Evolutionary conservation across 129 eudicot species (phyloP), one percentile per base, ranked within the genome.

Genomic region (Saussurea involucrata): DNA sequence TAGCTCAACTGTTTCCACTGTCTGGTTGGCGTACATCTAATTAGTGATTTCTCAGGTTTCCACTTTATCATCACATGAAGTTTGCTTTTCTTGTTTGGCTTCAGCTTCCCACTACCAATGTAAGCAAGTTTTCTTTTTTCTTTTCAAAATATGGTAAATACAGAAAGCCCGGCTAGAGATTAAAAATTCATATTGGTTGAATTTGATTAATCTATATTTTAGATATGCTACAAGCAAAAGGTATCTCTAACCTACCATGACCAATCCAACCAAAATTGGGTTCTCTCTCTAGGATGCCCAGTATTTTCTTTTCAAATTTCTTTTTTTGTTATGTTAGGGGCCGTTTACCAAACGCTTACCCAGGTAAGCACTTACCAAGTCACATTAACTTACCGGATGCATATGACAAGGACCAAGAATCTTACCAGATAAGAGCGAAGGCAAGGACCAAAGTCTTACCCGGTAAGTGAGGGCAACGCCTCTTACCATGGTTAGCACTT

Each of bases 31-130:
- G 6, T 37, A 12, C 25, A 66, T 28, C 40, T 72, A 6, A 63
- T 64, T 68, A 31, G 20, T 76, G 40, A 24, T 63, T 72, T 83
- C 28, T 78, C 88, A 93, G 98, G 98, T 80, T 82, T 78, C 98
- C 98, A 22, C 81, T 90, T 69, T 93, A 93, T 82, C 89, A 93
- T 78, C 97, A 93, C 65, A 72, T 87, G 90, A 90, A 90, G 87
- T 89, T 93, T 84, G 95, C 97, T 64, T 93, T 93, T 87, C 98
- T 90, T 76, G 90, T 93, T 69, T 93, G 98, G 97, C 97, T 93
- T 78, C 98, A 93, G 78, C 91, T 90, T 76, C 97, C 98, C 75
- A 65, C 92, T 61, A 80, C 88, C 36, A 76, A 90, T 78, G 98
- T 90, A 88, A 90, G 92, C 70, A 29, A 21, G 44, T 18, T 3